phyloP scores from a whole-genome alignment of 768 basidiomycete genomes.

The Psilocybe tampanensis region DNA sequence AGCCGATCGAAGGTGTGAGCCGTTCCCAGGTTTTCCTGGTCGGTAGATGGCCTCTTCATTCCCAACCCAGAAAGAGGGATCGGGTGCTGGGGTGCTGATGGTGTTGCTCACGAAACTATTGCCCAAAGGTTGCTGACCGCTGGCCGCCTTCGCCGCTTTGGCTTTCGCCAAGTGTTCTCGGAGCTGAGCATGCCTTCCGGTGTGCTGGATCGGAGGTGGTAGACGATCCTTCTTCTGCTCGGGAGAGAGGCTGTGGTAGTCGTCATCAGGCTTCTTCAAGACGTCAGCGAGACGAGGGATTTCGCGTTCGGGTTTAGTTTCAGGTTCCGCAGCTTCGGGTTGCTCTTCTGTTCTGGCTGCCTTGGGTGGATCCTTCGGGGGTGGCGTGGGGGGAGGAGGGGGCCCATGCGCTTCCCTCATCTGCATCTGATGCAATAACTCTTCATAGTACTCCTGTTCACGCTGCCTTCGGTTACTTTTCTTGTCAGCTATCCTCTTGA shows the following conservation, averaged over 20 bases:
- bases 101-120: background rate
- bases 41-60: background rate
- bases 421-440: too few species aligned
- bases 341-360: too few species aligned
- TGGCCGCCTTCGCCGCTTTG: background rate
- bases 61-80: background rate
- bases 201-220: background rate
- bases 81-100: background rate
- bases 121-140: background rate
- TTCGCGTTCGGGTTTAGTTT: background rate
- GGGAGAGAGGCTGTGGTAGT: background rate
- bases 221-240: slow-evolving; percentile 1
- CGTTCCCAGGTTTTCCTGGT: background rate
- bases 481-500: background rate
- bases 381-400: too few species aligned
- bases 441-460: too few species aligned
- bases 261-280: background rate
- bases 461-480: too few species aligned
- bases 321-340: too few species aligned
- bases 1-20: background rate
- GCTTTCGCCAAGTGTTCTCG: background rate
- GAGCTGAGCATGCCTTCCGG: background rate
- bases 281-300: background rate
- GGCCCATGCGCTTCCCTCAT: too few species aligned
- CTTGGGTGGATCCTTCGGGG: too few species aligned